phyloP scores from a whole-genome alignment of 2,329 filamentous ascomycete species.

The Teratosphaeria pseudoeucalypti region DNA sequence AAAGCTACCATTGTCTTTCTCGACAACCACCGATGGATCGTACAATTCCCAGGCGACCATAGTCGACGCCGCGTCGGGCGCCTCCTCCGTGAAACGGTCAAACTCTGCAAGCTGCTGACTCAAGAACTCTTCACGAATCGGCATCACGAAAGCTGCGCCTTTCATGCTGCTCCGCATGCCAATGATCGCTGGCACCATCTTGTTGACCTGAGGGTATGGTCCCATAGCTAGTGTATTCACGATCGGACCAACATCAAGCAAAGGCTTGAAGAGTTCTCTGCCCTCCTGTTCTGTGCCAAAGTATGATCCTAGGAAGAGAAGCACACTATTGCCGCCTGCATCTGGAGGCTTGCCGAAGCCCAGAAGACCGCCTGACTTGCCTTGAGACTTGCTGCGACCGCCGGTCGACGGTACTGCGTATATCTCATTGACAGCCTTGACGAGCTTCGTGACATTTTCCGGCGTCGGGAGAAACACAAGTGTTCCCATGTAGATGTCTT shows the following conservation, averaged over 20 bases:
- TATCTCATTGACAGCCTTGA: constrained; percentile 13
- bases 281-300: constrained; percentile 13
- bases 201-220: constrained; percentile 10
- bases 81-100: constrained; percentile 10
- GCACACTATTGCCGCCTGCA: constrained; percentile 13
- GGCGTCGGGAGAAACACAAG: constrained; percentile 25
- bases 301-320: constrained; percentile 11
- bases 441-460: constrained; percentile 11
- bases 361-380: constrained; percentile 9
- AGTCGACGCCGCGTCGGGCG: constrained; percentile 11
- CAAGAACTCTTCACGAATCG: constrained; percentile 15
- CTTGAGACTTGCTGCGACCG: constrained; percentile 9
- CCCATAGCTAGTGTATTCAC: constrained; percentile 13
- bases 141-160: constrained; percentile 16
- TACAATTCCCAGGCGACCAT: constrained; percentile 19
- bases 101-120: constrained; percentile 10
- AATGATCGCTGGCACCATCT: constrained; percentile 10
- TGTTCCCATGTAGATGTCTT: constrained; percentile 27
- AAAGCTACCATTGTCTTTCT: constrained; percentile 14
- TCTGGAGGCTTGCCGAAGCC: constrained; percentile 15
- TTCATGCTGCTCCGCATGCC: constrained; percentile 19
- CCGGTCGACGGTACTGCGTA: constrained; percentile 10
- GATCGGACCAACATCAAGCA: constrained; percentile 14
- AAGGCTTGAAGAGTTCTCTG: constrained; percentile 11
- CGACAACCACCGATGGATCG: constrained; percentile 14